Percentiles rank a stretch among this genome's conserved stretches.
Evolutionary conservation across 345 rosid species (phyloP).

Genomic region (Gossypium turneri): DNA sequence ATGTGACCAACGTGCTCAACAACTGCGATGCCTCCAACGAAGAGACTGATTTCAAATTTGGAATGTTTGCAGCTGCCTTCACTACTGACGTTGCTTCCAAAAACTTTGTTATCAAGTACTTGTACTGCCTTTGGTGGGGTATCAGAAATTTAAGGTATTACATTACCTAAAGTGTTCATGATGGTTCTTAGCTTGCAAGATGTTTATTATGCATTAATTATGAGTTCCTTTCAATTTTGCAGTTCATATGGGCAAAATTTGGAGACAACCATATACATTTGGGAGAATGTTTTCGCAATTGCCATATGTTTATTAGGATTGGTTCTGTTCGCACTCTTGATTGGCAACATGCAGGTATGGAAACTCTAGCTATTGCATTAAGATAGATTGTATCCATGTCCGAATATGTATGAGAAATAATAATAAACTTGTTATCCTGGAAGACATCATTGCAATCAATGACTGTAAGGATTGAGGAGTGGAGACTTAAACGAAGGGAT

Average conservation of each 20-base stretch:
- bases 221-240: constrained; percentile 7
- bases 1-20: constrained; percentile 47
- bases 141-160: constrained; percentile 67
- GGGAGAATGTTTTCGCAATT: constrained; percentile 73
- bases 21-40: constrained; percentile 56
- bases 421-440: constrained; percentile 16
- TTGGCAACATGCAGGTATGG: constrained; percentile 92
- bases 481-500: constrained; percentile 84
- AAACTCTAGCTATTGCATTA: neutral
- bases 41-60: constrained; percentile 48
- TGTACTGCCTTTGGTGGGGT: constrained; percentile 96
- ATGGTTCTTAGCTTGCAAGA: neutral
- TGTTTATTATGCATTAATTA: neutral
- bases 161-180: neutral
- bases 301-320: constrained; percentile 63
- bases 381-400: neutral
- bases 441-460: constrained; percentile 85
- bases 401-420: no score
- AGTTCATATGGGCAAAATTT: constrained; percentile 84
- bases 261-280: constrained; percentile 61
- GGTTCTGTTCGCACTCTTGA: constrained; percentile 66
- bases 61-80: constrained; percentile 78
- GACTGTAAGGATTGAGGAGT: constrained; percentile 80
- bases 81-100: constrained; percentile 55
- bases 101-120: constrained; percentile 46